Base-by-base conservation (phyloP, 257 asterid species). In the Euphrasia confusa region DNA sequence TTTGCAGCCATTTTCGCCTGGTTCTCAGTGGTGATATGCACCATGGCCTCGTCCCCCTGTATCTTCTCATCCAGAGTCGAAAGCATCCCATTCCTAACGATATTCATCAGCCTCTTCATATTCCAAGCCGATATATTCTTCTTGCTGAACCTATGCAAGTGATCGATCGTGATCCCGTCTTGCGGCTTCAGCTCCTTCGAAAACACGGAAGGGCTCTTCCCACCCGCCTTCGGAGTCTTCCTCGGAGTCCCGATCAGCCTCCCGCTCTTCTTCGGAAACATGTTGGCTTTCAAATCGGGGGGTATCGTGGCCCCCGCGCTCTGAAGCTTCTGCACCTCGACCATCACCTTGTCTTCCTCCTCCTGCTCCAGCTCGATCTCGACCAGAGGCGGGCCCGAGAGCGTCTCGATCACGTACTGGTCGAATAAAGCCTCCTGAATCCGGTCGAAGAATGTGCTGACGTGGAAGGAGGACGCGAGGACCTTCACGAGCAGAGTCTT, bases 121-220 rank as follows among this genome's bases (percentile, higher is more conserved):
- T 90, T 87, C 96, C 96, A 85, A 57, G 98, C 98, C 4, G 98
- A 85, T 62, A 90, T 62, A 49, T 90, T 90, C 74, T 80, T 74
- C 81, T 85, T 90, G 73, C 85, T 90, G 77, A 85, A 64, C 84
- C 91, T 74, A 70, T 85, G 95, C 77, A 90, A 61, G 63, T 83
- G 89, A 67, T 85, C 89, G 17, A 90, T 84, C 3, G 80, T 75
- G 30, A 90, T 87, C 4, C 78, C 86, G 28, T 61, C 82, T 72
- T 79, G 44, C 75, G 79, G 44, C 74, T 80, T 82, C 26, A 82
- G 89, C 75, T 76, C 48, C 40, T 66, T 74, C 0, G 95, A 82
- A 65, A 85, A 78, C 15, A 50, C 11, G 1, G n/a, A 13, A 10
- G 87, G 81, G 71, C 86, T 82, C 73, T 68, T 88, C 0, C 72